phyloP scores from a whole-genome alignment of 139 green algal species.

The Mesostigma viride region DNA sequence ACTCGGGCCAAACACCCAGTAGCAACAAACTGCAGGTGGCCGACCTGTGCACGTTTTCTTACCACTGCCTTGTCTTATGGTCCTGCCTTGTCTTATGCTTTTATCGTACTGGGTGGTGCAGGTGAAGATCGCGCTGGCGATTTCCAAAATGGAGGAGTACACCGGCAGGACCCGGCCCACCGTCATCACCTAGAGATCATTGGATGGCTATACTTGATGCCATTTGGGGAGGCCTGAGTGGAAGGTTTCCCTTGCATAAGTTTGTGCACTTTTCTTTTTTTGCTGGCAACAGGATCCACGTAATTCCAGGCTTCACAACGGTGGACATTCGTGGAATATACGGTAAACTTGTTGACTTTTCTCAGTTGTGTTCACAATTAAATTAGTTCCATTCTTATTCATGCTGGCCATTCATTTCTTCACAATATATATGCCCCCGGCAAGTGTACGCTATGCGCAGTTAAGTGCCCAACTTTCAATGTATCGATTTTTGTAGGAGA shows the following conservation, averaged over 20 bases:
- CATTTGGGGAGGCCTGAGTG: not conserved
- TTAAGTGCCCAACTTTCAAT: no score
- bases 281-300: not conserved
- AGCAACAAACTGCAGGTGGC: not conserved
- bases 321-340: not conserved
- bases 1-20: no score
- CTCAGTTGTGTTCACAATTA: no score
- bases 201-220: not conserved
- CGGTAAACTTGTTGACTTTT: no score
- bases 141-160: constrained; percentile 77
- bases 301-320: not conserved
- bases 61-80: not conserved
- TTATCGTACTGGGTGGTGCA: not conserved
- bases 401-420: no score
- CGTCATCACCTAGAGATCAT: constrained; percentile 96
- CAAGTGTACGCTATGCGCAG: no score
- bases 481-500: no score
- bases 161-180: constrained; percentile 88
- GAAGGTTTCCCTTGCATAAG: not conserved
- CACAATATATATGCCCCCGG: no score
- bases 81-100: not conserved
- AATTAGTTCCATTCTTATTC: no score
- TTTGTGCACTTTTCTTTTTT: not conserved
- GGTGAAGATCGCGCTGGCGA: constrained; percentile 61
- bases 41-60: not conserved